A percentile compares a stretch with the other conserved stretches of the same genome.
phyloP scores from a whole-genome alignment of 73 alveolate species.

The Urostyla sp. region DNA sequence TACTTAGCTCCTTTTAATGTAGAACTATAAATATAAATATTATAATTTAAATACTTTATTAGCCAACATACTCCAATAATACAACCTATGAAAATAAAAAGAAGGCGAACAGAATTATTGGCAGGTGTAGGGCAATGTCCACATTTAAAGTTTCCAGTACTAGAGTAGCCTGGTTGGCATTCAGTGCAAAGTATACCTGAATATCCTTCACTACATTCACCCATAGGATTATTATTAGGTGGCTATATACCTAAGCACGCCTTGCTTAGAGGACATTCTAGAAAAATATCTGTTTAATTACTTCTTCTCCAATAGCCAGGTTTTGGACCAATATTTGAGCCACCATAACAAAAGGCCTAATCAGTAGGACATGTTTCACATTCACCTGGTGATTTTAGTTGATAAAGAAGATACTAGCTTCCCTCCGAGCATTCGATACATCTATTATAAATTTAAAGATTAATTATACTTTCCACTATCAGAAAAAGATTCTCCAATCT shows the following conservation, averaged over 20 bases:
- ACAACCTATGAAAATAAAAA: neutral
- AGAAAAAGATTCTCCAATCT: conserved; percentile 7
- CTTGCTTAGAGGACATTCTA: neutral
- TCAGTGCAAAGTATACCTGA: conserved; percentile 67
- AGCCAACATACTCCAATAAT: neutral
- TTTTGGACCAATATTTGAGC: conserved; percentile 29
- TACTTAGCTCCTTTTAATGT: conserved; percentile 48
- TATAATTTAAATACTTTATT: neutral
- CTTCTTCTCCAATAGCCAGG: conserved; percentile 23
- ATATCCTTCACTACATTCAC: conserved; percentile 43
- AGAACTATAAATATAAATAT: conserved; percentile 23
- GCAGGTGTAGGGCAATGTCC: conserved; percentile 22
- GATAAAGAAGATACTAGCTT: neutral
- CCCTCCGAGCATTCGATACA: neutral
- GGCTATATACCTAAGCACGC: neutral
- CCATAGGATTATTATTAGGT: neutral
- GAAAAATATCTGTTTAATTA: neutral
- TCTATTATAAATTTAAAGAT: too few species aligned
- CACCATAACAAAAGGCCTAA: conserved; percentile 55
- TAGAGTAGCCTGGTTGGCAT: conserved; percentile 55
- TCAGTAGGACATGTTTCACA: conserved; percentile 46
- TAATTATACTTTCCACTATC: neutral
- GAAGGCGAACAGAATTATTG: conserved; percentile 49
- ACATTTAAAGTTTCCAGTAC: conserved; percentile 61
- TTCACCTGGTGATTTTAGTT: conserved; percentile 20